Percentiles rank a stretch among this genome's conserved stretches.
These are phyloP conservation scores for Beta lomatogona DNA, from an alignment of 179 eudicot genomes.

Conservation along the genomic window DNA sequence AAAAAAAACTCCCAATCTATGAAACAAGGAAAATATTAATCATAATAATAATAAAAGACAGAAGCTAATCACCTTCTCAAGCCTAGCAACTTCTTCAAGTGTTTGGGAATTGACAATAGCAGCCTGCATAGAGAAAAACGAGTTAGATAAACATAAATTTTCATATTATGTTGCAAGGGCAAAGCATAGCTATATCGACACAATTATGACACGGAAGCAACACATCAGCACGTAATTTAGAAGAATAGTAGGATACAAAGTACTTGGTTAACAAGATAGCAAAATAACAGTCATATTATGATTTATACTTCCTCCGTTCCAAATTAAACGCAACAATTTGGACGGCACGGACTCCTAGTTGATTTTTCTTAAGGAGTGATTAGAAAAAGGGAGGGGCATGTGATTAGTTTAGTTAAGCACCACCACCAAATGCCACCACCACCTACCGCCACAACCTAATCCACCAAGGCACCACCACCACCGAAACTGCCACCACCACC, in stretches of 20 bases:
- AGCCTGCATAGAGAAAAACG: constrained; percentile 61
- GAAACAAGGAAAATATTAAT: neutral
- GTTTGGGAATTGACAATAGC: constrained; percentile 97
- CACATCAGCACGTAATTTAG: neutral
- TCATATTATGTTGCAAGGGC: neutral
- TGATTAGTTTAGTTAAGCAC: too few species aligned
- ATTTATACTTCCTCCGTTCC: too few species aligned
- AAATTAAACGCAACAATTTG: too few species aligned
- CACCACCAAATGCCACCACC: too few species aligned
- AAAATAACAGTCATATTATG: neutral
- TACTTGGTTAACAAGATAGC: too few species aligned
- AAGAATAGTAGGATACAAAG: neutral
- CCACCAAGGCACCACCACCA: too few species aligned
- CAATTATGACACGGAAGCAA: neutral
- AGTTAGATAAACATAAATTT: neutral
- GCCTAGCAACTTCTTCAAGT: constrained; percentile 98
- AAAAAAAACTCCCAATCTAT: neutral
- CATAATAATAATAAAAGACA: neutral
- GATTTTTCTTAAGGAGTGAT: too few species aligned
- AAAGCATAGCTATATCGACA: too few species aligned
- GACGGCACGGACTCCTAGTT: too few species aligned
- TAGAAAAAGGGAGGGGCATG: too few species aligned
- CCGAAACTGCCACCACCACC: too few species aligned
- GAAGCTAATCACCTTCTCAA: constrained; percentile 66
- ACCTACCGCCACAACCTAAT: too few species aligned